phyloP scores from a whole-genome alignment of 352 stramenopile species.

The Globisporangium iwayamae region DNA sequence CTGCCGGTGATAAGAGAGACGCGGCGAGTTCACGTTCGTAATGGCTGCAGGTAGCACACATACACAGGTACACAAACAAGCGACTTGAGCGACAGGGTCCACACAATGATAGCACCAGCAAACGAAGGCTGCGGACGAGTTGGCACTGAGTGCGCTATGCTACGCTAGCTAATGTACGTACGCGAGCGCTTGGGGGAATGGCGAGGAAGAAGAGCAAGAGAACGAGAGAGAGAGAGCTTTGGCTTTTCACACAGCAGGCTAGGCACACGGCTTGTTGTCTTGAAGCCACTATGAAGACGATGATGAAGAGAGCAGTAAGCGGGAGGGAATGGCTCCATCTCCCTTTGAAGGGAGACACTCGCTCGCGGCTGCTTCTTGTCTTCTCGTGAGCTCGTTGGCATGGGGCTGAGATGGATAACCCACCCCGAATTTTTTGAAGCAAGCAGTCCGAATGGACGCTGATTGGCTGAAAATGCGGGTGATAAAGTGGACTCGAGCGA shows the following conservation, averaged over 20 bases:
- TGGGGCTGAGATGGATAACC: conserved; percentile 7
- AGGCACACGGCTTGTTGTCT: background rate
- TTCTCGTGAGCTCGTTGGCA: background rate
- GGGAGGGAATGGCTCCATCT: conserved; percentile 11
- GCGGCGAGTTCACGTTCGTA: too few species aligned
- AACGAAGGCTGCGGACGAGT: background rate
- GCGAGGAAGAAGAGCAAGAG: background rate
- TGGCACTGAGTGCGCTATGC: background rate
- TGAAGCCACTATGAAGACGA: conserved; percentile 7
- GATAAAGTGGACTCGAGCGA: background rate
- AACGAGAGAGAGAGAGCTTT: background rate
- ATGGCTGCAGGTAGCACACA: too few species aligned
- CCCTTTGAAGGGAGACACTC: conserved; percentile 11
- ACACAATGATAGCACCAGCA: too few species aligned
- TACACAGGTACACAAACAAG: too few species aligned
- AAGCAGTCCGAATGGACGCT: background rate
- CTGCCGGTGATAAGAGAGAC: background rate
- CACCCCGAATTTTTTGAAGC: conserved; percentile 7
- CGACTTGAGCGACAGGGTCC: too few species aligned
- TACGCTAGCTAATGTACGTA: background rate
- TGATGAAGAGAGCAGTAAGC: background rate
- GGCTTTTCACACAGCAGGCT: too few species aligned
- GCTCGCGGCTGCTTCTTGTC: background rate
- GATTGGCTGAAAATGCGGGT: conserved; percentile 9
- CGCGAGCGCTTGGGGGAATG: background rate